Percentiles rank a stretch among this genome's conserved stretches.
phyloP scores from a whole-genome alignment of 352 stramenopile species.

The Pythium rhizo-oryzae region DNA sequence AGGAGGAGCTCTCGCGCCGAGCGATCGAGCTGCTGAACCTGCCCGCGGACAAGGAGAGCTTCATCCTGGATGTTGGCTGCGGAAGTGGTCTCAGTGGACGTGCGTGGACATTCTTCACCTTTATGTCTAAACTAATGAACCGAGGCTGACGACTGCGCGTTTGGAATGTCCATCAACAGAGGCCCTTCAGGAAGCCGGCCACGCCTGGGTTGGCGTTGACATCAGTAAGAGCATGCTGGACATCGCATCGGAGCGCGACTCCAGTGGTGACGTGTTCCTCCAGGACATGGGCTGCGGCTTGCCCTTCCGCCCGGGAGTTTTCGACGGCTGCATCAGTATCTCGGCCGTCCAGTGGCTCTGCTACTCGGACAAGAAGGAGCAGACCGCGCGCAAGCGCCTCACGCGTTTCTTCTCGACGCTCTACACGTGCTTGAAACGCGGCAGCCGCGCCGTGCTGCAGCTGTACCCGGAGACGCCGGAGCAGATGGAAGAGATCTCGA shows the following conservation, averaged over 20 bases:
- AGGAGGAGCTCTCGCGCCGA: conserved; percentile 95
- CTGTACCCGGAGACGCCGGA: conserved; percentile 98
- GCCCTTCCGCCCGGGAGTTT: conserved; percentile 96
- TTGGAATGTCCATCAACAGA: conserved; percentile 43
- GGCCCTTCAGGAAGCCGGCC: conserved; percentile 90
- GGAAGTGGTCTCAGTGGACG: conserved; percentile 96
- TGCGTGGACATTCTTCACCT: conserved; percentile 30
- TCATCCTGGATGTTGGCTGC: conserved; percentile 98
- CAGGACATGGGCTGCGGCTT: conserved; percentile 99
- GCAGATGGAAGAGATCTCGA: conserved; percentile 95
- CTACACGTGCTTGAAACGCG: conserved; percentile 86
- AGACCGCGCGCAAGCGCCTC: conserved; percentile 93
- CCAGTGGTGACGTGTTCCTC: conserved; percentile 86
- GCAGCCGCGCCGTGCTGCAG: conserved; percentile 96
- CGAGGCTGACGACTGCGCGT: conserved; percentile 14
- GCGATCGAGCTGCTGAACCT: conserved; percentile 98
- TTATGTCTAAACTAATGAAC: conserved; percentile 5
- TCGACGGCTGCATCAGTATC: conserved; percentile 99
- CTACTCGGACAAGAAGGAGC: conserved; percentile 98
- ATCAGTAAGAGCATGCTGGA: conserved; percentile 99
- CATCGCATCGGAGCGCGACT: conserved; percentile 95
- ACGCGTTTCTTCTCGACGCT: conserved; percentile 97
- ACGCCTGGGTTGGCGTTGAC: conserved; percentile 98
- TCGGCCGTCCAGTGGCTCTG: conserved; percentile 99
- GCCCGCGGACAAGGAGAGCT: conserved; percentile 76